A percentile compares a stretch with the other conserved stretches of the same genome.
These are phyloP conservation scores for Cladosporium phlei DNA, from an alignment of 2,329 filamentous ascomycete species.

Conservation along the genomic window DNA sequence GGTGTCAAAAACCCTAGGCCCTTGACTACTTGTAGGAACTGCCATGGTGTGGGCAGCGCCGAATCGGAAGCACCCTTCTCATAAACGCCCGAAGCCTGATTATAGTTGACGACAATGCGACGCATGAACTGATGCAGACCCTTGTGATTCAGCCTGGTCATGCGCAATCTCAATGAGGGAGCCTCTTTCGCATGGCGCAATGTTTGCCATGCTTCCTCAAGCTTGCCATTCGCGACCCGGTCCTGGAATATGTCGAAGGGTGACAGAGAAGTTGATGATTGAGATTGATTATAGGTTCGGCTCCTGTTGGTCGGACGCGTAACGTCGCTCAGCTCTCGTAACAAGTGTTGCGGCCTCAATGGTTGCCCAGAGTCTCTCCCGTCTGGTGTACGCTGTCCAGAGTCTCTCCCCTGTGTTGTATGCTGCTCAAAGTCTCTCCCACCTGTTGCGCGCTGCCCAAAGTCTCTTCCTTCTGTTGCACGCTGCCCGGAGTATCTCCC, in stretches of 20 bases:
- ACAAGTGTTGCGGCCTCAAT: slow-evolving; percentile 6
- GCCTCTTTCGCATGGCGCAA: not conserved
- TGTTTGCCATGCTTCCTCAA: not conserved
- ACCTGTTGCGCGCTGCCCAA: not conserved
- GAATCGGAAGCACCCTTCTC: too few species aligned
- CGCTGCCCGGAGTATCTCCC: slow-evolving; percentile 4
- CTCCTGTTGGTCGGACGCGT: not conserved
- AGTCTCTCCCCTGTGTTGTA: too few species aligned
- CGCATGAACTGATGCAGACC: slow-evolving; percentile 5
- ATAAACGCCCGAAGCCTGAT: not conserved
- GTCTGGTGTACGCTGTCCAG: too few species aligned
- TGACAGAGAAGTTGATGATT: not conserved
- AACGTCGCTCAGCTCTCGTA: not conserved
- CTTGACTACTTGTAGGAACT: not conserved
- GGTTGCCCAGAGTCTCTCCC: slow-evolving; percentile 11
- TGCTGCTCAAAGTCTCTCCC: too few species aligned
- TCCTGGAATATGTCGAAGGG: not conserved
- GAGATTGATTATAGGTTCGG: not conserved
- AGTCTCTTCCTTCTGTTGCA: not conserved
- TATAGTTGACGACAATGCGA: not conserved
- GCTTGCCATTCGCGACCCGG: not conserved
- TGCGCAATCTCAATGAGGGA: not conserved
- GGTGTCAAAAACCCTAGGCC: not conserved
- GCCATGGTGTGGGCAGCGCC: not conserved
- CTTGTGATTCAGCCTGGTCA: not conserved